These are phyloP conservation scores for Tuber melanosporum DNA, from an alignment of 495 filamentous ascomycete species.

Conservation along the genomic window DNA sequence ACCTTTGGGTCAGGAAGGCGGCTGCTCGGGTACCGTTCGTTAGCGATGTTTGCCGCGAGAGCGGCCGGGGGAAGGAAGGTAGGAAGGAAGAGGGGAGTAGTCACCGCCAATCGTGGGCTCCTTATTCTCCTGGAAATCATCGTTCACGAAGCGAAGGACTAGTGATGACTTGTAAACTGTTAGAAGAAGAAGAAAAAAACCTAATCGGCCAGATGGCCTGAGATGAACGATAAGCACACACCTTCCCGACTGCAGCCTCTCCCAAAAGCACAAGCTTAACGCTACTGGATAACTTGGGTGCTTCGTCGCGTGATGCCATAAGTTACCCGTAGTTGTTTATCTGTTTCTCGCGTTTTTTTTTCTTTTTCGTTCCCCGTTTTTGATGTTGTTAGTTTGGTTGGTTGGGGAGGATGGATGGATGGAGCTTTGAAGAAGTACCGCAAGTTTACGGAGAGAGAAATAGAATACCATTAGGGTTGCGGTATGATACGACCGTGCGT, in stretches of 20 bases:
- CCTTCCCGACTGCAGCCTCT: slow-evolving; percentile 97
- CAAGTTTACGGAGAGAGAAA: slow-evolving; percentile 3
- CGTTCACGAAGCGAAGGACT: slow-evolving; percentile 96
- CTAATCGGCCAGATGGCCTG: background rate
- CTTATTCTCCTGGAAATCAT: slow-evolving; percentile 99
- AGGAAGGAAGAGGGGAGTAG: slow-evolving; percentile 36
- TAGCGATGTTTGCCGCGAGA: background rate
- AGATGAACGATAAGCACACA: slow-evolving; percentile 44
- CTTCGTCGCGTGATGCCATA: slow-evolving; percentile 37
- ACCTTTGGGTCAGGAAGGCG: slow-evolving; percentile 97
- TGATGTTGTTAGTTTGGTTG: background rate
- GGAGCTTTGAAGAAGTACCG: background rate
- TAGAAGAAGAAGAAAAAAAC: background rate
- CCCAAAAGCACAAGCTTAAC: slow-evolving; percentile 97
- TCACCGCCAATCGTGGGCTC: slow-evolving; percentile 97
- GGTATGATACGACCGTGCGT: background rate
- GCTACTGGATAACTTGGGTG: slow-evolving; percentile 92
- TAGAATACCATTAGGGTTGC: background rate
- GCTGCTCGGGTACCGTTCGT: slow-evolving; percentile 50
- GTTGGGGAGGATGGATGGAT: slow-evolving; percentile 6
- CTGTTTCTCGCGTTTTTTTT: background rate
- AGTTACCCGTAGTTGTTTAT: background rate
- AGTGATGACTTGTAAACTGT: slow-evolving; percentile 69
- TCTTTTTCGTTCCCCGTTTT: background rate
- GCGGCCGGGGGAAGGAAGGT: too few relatives aligned